Conservation (phyloP, 1,284 basidiomycete species). For the Xerocomus nothofagi region DNA sequence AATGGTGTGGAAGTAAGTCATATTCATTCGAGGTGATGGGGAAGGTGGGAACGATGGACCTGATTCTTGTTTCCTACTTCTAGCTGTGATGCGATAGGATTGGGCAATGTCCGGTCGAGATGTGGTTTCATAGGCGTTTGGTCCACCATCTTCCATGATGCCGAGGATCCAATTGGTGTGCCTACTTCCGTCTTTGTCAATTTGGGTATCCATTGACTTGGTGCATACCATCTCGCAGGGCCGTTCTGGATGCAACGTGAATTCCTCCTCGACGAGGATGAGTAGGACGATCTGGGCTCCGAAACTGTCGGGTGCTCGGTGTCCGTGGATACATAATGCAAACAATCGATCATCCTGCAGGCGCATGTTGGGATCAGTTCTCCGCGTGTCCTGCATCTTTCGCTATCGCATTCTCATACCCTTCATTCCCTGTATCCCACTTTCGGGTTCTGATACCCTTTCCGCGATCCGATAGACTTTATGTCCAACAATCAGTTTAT, state of each 20-base stretch:
- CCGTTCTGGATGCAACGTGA: conserved; percentile 34
- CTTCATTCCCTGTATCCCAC: not conserved
- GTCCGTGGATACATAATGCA: not conserved
- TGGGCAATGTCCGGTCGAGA: conserved; percentile 58
- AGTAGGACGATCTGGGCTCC: conserved; percentile 8
- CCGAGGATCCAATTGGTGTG: conserved; percentile 55
- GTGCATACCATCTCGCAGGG: conserved; percentile 16
- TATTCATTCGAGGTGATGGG: not conserved
- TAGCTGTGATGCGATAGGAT: conserved; percentile 63
- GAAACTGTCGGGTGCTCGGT: not conserved
- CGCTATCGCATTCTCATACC: not conserved
- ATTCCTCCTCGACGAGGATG: conserved; percentile 25
- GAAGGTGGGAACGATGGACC: not conserved
- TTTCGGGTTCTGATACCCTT: not conserved
- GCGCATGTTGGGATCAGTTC: not conserved
- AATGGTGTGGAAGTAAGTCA: conserved; percentile 59
- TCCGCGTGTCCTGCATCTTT: not conserved
- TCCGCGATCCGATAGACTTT: conserved; percentile 1
- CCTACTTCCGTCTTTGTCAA: not conserved
- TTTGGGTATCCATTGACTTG: not conserved
- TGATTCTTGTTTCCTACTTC: not conserved
- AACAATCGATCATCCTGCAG: too few species aligned
- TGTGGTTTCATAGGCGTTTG: conserved; percentile 65
- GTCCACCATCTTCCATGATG: conserved; percentile 68
- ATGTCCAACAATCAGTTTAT: not conserved